Evolutionary conservation across 805 yeast genomes (phyloP).

Genomic region (Ogataea salicorniae): DNA sequence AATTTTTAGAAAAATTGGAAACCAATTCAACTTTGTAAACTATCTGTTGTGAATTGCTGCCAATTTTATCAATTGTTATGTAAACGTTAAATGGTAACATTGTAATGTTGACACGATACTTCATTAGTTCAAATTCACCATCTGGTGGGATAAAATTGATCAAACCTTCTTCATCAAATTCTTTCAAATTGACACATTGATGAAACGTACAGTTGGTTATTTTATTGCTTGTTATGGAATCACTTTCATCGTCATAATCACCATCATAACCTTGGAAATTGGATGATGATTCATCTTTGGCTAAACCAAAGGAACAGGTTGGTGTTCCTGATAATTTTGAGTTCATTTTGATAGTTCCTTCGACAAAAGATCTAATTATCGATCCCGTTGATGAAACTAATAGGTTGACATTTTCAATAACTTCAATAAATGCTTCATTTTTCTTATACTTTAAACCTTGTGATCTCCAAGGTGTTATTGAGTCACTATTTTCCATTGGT

Average conservation of each 20-base stretch:
- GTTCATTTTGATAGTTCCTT: conserved; percentile 68
- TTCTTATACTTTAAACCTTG: conserved; percentile 69
- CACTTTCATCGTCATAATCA: conserved; percentile 31
- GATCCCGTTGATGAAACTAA: conserved; percentile 62
- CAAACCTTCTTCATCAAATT: conserved; percentile 58
- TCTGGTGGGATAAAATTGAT: conserved; percentile 83
- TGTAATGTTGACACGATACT: conserved; percentile 57
- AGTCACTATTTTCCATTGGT: conserved; percentile 6
- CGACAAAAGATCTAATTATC: conserved; percentile 63
- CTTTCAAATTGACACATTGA: conserved; percentile 73
- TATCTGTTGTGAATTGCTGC: conserved; percentile 32
- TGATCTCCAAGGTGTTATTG: conserved; percentile 59
- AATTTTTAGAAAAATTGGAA: conserved; percentile 54
- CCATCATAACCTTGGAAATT: not conserved
- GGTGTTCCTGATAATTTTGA: conserved; percentile 80
- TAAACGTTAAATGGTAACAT: conserved; percentile 66
- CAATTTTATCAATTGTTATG: conserved; percentile 46
- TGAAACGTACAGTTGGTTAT: conserved; percentile 81
- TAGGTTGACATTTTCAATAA: conserved; percentile 69
- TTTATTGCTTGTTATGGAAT: not conserved
- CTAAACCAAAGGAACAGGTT: conserved; percentile 72
- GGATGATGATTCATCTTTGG: conserved; percentile 18
- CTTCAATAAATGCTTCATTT: conserved; percentile 74
- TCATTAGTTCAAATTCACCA: conserved; percentile 80
- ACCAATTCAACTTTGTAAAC: conserved; percentile 57